Evolutionary conservation across 768 basidiomycete genomes (phyloP).

Genomic region (Lentinula raphanica): DNA sequence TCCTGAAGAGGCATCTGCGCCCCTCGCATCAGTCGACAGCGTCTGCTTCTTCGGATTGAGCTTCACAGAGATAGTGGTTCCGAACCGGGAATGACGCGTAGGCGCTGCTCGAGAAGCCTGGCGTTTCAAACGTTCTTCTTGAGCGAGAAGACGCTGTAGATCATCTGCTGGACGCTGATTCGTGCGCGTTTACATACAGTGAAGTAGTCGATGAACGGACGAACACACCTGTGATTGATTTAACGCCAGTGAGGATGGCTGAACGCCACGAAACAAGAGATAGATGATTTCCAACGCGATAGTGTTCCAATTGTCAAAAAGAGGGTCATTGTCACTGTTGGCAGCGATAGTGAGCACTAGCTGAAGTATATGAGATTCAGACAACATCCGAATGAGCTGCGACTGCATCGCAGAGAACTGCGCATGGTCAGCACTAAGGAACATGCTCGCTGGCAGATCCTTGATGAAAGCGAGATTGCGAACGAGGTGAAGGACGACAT

Average conservation of each 20-base stretch:
- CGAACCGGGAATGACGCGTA: slow-evolving; percentile 92
- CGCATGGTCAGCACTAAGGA: slow-evolving; percentile 70
- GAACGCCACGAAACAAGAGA: slow-evolving; percentile 78
- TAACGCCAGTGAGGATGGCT: slow-evolving; percentile 48
- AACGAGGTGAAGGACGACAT: slow-evolving; percentile 81
- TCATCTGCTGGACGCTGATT: slow-evolving; percentile 60
- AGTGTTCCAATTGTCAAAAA: slow-evolving; percentile 84
- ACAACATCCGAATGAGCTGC: slow-evolving; percentile 64
- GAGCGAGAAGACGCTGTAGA: slow-evolving; percentile 70
- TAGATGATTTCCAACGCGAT: slow-evolving; percentile 91
- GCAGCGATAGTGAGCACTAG: slow-evolving; percentile 83
- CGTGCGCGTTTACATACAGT: slow-evolving; percentile 9
- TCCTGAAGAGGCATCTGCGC: slow-evolving; percentile 14
- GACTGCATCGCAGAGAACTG: slow-evolving; percentile 78
- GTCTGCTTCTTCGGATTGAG: slow-evolving; percentile 48
- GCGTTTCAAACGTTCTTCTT: slow-evolving; percentile 64
- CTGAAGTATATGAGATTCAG: slow-evolving; percentile 67
- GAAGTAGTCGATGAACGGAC: not conserved
- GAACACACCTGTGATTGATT: slow-evolving; percentile 63
- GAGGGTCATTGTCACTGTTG: slow-evolving; percentile 67
- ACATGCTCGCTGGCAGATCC: slow-evolving; percentile 70
- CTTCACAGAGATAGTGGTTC: slow-evolving; percentile 85
- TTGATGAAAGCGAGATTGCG: slow-evolving; percentile 94
- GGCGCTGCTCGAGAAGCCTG: slow-evolving; percentile 47
- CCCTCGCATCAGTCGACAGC: slow-evolving; percentile 3